phyloP scores from a whole-genome alignment of 2,329 filamentous ascomycete species.

The Alternaria sp. region DNA sequence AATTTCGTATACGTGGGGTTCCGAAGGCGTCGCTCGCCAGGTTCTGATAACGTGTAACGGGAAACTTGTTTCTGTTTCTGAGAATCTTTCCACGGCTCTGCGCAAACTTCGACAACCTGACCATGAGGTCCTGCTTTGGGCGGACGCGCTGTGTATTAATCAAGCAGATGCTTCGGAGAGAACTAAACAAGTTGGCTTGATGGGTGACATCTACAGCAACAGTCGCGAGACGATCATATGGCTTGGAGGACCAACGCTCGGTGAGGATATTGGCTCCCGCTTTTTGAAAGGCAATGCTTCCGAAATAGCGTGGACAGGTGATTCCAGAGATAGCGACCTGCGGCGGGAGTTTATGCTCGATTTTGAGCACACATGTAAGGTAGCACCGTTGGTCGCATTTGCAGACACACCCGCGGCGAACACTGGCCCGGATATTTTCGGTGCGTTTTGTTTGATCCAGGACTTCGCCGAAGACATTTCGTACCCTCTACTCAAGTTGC shows the following conservation, averaged over 20 bases:
- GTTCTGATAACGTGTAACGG: slow-evolving; percentile 17
- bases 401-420: not conserved
- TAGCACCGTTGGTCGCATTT: not conserved
- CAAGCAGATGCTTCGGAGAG: slow-evolving; percentile 5
- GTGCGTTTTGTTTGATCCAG: slow-evolving; percentile 26
- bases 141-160: slow-evolving; percentile 10
- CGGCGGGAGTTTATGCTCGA: not conserved
- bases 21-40: slow-evolving; percentile 5
- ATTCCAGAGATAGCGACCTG: not conserved
- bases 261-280: not conserved
- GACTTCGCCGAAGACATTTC: slow-evolving; percentile 16
- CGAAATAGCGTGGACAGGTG: slow-evolving; percentile 1
- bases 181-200: slow-evolving; percentile 6
- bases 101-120: slow-evolving; percentile 14
- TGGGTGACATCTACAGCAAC: slow-evolving; percentile 10
- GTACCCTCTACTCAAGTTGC: slow-evolving; percentile 1
- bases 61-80: slow-evolving; percentile 7
- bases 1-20: slow-evolving; percentile 23
- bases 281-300: not conserved
- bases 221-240: slow-evolving; percentile 10
- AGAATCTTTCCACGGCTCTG: slow-evolving; percentile 21
- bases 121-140: slow-evolving; percentile 1
- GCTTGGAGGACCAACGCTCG: not conserved
- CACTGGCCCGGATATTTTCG: slow-evolving; percentile 19
- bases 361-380: not conserved